These are phyloP conservation scores for Trametes meyenii DNA, from an alignment of 768 basidiomycete species.

Conservation along the genomic window DNA sequence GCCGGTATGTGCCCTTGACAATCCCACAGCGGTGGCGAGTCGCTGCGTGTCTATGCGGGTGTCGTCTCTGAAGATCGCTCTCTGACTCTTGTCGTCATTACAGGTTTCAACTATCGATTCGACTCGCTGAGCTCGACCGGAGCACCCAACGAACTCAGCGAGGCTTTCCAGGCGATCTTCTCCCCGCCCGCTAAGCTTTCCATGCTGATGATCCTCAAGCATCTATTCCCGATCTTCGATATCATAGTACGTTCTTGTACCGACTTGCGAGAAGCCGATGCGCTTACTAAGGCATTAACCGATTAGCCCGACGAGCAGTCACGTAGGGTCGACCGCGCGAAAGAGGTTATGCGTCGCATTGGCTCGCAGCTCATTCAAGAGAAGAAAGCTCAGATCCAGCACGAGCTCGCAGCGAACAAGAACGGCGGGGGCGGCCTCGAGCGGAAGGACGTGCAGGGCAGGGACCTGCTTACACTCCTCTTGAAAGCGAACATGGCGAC, in stretches of 20 bases:
- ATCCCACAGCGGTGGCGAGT: too few relatives aligned
- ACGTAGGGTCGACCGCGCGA: conserved; percentile 15
- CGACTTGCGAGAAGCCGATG: background rate
- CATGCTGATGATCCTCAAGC: conserved; percentile 7
- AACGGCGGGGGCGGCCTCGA: conserved; percentile 31
- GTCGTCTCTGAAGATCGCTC: too few relatives aligned
- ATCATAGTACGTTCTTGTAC: conserved; percentile 19
- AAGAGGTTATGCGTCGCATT: conserved; percentile 31
- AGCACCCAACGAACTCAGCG: conserved; percentile 34
- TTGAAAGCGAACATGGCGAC: conserved; percentile 67
- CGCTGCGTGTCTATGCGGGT: background rate
- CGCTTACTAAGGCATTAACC: background rate
- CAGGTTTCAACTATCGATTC: conserved; percentile 40
- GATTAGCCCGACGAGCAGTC: conserved; percentile 17
- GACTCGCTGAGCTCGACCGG: conserved; percentile 32
- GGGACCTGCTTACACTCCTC: conserved; percentile 63
- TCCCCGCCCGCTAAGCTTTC: background rate
- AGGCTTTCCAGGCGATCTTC: conserved; percentile 35
- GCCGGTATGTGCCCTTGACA: conserved; percentile 32
- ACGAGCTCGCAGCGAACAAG: conserved; percentile 11
- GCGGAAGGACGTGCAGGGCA: conserved; percentile 39
- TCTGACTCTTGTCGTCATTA: background rate
- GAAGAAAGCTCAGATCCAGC: conserved; percentile 38
- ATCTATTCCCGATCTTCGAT: conserved; percentile 29
- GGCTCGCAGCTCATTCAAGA: conserved; percentile 34